These are phyloP conservation scores for Spathaspora arborariae DNA, from an alignment of 805 yeast species.

Conservation along the genomic window DNA sequence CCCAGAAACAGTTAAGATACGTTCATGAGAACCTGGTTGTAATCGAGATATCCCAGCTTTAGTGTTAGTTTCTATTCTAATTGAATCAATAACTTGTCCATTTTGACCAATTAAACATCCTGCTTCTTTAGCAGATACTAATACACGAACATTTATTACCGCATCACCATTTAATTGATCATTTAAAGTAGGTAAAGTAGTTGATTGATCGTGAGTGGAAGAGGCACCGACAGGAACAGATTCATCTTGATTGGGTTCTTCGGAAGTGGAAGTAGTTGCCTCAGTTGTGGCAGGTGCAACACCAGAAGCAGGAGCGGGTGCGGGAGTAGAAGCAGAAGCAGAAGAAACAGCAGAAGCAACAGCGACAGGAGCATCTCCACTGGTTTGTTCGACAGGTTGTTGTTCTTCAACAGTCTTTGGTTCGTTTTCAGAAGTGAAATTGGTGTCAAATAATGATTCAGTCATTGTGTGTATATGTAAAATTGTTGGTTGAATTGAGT, in stretches of 20 bases:
- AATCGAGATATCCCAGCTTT: constrained; percentile 86
- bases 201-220: constrained; percentile 8
- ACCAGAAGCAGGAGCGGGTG: too few relatives aligned
- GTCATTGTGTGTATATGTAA: constrained; percentile 16
- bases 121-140: constrained; percentile 82
- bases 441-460: constrained; percentile 33
- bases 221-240: not conserved
- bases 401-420: constrained; percentile 1
- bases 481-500: too few relatives aligned
- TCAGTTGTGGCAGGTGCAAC: not conserved
- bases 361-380: not conserved
- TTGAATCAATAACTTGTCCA: constrained; percentile 72
- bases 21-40: constrained; percentile 74
- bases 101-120: constrained; percentile 87
- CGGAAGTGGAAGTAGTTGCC: not conserved
- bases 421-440: constrained; percentile 16
- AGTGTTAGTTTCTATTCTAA: constrained; percentile 71
- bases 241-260: not conserved
- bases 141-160: constrained; percentile 45
- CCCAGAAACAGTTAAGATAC: constrained; percentile 79
- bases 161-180: constrained; percentile 26
- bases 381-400: constrained; percentile 1
- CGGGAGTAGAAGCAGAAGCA: not conserved
- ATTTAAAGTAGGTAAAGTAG: constrained; percentile 24
- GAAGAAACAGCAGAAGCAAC: not conserved